These are phyloP conservation scores for Fusarium anguioides DNA, from an alignment of 2,329 filamentous ascomycete genomes.

Conservation along the genomic window DNA sequence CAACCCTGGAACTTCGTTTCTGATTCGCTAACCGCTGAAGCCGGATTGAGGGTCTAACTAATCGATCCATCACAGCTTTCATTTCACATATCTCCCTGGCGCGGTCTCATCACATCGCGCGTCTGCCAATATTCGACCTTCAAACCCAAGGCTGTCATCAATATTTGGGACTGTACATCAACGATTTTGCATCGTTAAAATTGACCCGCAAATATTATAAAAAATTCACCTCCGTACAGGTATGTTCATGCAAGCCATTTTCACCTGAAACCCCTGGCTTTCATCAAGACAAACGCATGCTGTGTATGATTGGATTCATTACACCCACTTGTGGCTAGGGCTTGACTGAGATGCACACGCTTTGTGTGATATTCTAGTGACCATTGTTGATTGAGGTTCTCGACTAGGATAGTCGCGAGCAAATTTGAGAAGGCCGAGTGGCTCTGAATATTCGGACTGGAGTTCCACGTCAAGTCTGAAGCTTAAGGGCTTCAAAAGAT, in stretches of 20 bases:
- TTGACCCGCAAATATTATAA: neutral
- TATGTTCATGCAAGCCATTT: slow-evolving; percentile 29
- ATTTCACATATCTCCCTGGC: slow-evolving; percentile 28
- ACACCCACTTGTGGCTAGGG: slow-evolving; percentile 19
- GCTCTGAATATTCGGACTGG: neutral
- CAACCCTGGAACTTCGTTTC: neutral
- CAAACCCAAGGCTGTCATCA: neutral
- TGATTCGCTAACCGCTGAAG: slow-evolving; percentile 20
- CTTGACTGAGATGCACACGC: slow-evolving; percentile 17
- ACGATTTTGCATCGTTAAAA: neutral
- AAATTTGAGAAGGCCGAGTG: slow-evolving; percentile 17
- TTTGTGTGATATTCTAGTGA: neutral
- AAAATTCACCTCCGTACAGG: slow-evolving; percentile 11
- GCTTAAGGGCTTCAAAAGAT: neutral
- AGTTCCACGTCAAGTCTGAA: neutral
- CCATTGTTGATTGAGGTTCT: slow-evolving; percentile 29
- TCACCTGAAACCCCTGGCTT: slow-evolving; percentile 8
- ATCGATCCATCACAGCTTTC: slow-evolving; percentile 40
- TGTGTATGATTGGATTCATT: slow-evolving; percentile 21
- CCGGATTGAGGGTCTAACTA: slow-evolving; percentile 25
- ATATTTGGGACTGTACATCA: neutral
- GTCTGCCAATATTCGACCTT: neutral
- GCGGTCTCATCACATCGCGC: slow-evolving; percentile 9
- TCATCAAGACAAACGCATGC: slow-evolving; percentile 22
- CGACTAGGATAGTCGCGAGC: slow-evolving; percentile 3